Evolutionary conservation across 225 moss, liverwort and hornwort genomes (phyloP).

Genomic region (Neckera pumila): DNA sequence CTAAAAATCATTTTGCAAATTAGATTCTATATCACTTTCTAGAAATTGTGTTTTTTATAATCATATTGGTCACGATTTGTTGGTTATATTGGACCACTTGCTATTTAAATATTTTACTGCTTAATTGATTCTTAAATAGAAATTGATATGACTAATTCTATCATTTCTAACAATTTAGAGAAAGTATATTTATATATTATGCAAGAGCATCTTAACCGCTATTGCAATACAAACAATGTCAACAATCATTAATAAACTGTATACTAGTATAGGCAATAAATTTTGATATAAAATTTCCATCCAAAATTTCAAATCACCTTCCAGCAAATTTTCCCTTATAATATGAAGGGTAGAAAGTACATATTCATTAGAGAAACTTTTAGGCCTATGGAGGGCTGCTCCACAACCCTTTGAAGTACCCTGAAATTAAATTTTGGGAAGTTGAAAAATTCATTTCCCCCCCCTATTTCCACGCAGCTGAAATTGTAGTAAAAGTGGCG

Average conservation of each 20-base stretch:
- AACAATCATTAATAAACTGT: not conserved
- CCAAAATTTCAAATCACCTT: not conserved
- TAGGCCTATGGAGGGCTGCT: too few relatives aligned
- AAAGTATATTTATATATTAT: accelerated
- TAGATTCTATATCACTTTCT: not conserved
- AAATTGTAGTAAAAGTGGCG: too few relatives aligned
- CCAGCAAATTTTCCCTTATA: not conserved
- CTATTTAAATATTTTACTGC: not conserved
- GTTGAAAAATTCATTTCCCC: too few relatives aligned
- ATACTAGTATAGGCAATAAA: not conserved
- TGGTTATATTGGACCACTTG: not conserved
- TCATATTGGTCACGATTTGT: not conserved
- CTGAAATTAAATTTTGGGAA: too few relatives aligned
- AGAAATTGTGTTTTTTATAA: not conserved
- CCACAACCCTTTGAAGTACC: too few relatives aligned
- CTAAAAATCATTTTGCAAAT: not conserved
- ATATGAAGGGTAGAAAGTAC: not conserved
- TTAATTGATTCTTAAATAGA: not conserved
- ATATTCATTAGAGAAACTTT: too few relatives aligned
- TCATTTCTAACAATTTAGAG: not conserved
- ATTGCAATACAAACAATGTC: not conserved
- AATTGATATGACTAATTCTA: not conserved
- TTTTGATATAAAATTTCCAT: not conserved
- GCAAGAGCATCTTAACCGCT: accelerated
- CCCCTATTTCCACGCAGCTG: too few relatives aligned